Conservation (phyloP, 2,329 filamentous ascomycete species). For the Cercospora sp. region DNA sequence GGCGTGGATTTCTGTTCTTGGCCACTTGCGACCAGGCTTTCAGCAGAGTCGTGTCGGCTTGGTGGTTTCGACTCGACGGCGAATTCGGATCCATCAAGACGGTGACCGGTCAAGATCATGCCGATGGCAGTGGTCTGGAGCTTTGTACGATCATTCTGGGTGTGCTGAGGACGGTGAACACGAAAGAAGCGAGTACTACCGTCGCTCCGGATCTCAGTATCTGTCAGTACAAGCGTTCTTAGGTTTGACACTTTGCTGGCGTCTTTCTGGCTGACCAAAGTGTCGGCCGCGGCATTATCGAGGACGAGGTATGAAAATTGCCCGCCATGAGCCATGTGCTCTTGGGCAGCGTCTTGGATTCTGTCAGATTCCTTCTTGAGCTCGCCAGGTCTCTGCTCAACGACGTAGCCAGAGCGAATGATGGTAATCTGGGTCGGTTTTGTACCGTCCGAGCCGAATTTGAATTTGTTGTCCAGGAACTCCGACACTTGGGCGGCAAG, state of each 20-base stretch:
- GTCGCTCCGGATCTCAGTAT: background rate
- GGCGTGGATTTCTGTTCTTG: background rate
- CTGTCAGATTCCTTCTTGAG: background rate
- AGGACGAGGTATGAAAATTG: background rate
- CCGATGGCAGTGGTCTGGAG: background rate
- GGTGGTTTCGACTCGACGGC: background rate
- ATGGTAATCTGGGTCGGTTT: background rate
- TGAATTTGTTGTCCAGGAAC: background rate
- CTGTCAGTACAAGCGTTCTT: background rate
- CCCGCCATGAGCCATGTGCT: background rate
- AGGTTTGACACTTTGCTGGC: background rate
- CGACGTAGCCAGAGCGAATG: background rate
- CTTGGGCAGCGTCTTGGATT: background rate
- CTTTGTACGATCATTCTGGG: background rate
- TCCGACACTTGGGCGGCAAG: background rate
- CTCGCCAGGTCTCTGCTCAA: background rate
- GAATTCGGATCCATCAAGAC: background rate
- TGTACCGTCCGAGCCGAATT: background rate
- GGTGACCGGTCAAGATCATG: background rate
- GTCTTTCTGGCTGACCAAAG: background rate
- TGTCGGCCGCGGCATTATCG: background rate
- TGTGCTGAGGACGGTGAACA: background rate
- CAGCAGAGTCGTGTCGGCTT: background rate
- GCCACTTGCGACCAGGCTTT: background rate
- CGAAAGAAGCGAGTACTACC: background rate